Percentiles rank a stretch among this genome's conserved stretches.
Conservation (phyloP, 2,329 filamentous ascomycete genomes). For the Pseudonectria foliicola region DNA sequence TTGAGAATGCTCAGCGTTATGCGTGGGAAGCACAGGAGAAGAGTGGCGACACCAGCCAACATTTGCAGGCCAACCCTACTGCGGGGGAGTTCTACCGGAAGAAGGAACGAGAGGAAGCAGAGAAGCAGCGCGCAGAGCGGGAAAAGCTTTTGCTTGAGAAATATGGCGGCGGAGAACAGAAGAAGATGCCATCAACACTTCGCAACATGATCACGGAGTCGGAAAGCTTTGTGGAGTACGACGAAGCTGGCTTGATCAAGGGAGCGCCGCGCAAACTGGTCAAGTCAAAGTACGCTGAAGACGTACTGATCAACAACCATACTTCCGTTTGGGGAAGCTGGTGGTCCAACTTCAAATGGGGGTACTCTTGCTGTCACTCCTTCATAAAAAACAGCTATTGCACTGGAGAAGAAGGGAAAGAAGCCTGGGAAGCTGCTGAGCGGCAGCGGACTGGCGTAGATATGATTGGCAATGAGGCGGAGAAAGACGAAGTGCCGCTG, state of each 20-base stretch:
- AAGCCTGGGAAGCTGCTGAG: slow-evolving; percentile 72
- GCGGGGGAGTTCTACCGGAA: slow-evolving; percentile 79
- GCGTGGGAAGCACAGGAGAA: slow-evolving; percentile 94
- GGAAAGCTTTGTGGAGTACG: slow-evolving; percentile 89
- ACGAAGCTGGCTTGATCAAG: slow-evolving; percentile 83
- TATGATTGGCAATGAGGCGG: slow-evolving; percentile 26
- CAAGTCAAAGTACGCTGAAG: slow-evolving; percentile 88
- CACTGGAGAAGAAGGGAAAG: slow-evolving; percentile 81
- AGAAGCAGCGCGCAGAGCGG: slow-evolving; percentile 59
- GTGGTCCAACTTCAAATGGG: slow-evolving; percentile 96
- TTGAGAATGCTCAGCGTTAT: slow-evolving; percentile 80
- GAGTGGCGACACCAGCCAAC: slow-evolving; percentile 68
- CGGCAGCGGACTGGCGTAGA: slow-evolving; percentile 43
- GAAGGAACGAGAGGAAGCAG: slow-evolving; percentile 68
- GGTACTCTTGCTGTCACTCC: slow-evolving; percentile 91
- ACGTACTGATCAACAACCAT: slow-evolving; percentile 85
- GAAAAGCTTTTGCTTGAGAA: slow-evolving; percentile 69
- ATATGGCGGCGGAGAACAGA: slow-evolving; percentile 64
- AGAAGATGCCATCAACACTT: slow-evolving; percentile 51
- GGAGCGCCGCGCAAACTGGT: slow-evolving; percentile 69
- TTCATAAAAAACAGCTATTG: slow-evolving; percentile 96
- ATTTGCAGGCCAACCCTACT: slow-evolving; percentile 94
- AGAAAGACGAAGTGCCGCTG: slow-evolving; percentile 24
- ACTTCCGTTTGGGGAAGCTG: slow-evolving; percentile 91
- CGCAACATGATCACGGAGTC: slow-evolving; percentile 68